Percentiles rank a stretch among this genome's conserved stretches.
Evolutionary conservation across 441 rosid genomes (phyloP).

Genomic region (Viola pubescens): DNA sequence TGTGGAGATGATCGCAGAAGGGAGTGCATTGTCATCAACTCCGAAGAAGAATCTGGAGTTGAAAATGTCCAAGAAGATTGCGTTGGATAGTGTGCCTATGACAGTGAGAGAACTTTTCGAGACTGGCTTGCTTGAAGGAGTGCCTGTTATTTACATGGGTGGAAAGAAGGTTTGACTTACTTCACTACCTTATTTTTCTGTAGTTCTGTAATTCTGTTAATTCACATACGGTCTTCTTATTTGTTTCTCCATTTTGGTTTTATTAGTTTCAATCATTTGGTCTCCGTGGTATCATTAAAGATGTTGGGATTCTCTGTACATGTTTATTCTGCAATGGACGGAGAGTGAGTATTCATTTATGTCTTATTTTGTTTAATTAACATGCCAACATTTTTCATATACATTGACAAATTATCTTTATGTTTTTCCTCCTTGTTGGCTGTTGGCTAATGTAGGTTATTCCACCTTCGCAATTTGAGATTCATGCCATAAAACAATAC

Average conservation of each 20-base stretch:
- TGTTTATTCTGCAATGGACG: conserved; percentile 78
- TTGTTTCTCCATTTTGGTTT: conserved; percentile 7
- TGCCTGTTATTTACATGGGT: conserved; percentile 86
- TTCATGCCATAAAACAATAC: conserved; percentile 90
- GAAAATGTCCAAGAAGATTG: conserved; percentile 49
- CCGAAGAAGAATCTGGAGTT: conserved; percentile 46
- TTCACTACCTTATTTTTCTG: conserved; percentile 13
- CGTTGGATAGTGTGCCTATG: conserved; percentile 49
- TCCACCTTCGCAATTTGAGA: conserved; percentile 96
- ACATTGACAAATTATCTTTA: neutral
- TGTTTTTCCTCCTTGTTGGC: conserved; percentile 9
- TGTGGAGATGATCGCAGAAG: conserved; percentile 46
- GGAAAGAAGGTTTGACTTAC: conserved; percentile 56
- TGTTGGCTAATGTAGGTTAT: conserved; percentile 52
- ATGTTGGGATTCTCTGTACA: conserved; percentile 87
- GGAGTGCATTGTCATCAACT: conserved; percentile 29
- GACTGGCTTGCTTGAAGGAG: conserved; percentile 91
- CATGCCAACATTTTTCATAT: conserved; percentile 13
- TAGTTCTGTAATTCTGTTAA: neutral
- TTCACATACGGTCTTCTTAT: no score
- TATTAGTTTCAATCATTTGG: conserved; percentile 67
- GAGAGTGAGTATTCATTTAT: conserved; percentile 46
- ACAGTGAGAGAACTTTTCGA: conserved; percentile 95
- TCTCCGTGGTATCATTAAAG: conserved; percentile 78
- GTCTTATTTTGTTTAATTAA: conserved; percentile 18